A percentile compares a stretch with the other conserved stretches of the same genome.
These are phyloP conservation scores for Cercospora berteroae DNA, from an alignment of 2,329 filamentous ascomycete species.

Conservation along the genomic window DNA sequence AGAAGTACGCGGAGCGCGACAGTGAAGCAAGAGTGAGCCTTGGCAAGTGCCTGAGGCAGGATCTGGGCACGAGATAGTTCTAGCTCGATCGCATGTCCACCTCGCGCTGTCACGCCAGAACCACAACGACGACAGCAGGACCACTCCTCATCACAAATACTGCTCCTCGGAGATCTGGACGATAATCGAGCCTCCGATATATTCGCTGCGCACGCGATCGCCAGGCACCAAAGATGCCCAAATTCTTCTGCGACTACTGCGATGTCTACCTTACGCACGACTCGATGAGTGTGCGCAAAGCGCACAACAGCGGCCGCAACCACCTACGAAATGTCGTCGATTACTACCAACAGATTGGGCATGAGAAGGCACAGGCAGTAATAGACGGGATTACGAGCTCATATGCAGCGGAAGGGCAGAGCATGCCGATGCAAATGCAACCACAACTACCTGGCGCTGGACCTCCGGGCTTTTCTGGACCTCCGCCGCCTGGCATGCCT, in stretches of 20 bases:
- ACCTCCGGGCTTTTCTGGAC: constrained; percentile 28
- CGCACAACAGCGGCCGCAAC: constrained; percentile 94
- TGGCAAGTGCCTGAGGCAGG: background rate
- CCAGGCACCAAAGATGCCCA: constrained; percentile 32
- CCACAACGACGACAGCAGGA: background rate
- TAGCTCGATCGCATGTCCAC: background rate
- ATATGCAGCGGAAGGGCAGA: constrained; percentile 91
- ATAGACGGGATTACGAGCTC: constrained; percentile 97
- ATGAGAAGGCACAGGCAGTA: constrained; percentile 96
- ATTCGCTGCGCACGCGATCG: background rate
- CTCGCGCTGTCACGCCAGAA: background rate
- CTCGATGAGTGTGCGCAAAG: constrained; percentile 99
- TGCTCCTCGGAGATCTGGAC: background rate
- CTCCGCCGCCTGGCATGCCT: constrained; percentile 38
- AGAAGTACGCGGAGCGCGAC: background rate
- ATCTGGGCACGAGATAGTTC: background rate
- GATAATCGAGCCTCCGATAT: background rate
- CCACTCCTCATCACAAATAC: background rate
- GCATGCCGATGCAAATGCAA: constrained; percentile 54
- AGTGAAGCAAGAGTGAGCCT: background rate
- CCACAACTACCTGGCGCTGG: constrained; percentile 56
- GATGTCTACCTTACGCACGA: constrained; percentile 99
- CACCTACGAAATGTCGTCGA: constrained; percentile 96
- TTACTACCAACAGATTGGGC: constrained; percentile 98
- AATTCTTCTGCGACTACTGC: constrained; percentile 77